Evolutionary conservation across 73 alveolate species (phyloP), one percentile per base, ranked within the genome.

Genomic region (Diophrys appendiculata): DNA sequence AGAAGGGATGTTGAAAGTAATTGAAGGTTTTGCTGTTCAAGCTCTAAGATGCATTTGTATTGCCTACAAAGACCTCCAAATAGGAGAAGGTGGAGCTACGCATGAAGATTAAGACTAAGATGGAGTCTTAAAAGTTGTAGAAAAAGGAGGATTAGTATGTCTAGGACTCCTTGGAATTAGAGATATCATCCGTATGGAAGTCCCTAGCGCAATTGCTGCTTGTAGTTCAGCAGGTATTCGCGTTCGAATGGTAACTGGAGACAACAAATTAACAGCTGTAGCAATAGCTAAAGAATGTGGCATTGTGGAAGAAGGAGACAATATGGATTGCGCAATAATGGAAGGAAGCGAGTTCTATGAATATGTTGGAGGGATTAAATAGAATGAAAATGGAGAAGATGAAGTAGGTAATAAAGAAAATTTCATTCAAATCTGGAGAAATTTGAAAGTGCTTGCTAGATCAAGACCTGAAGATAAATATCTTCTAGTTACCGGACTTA

Each of bases 171-270:
- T 93, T 33, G 98, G 97, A 24, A 94, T 95, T 52, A 80, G 95
- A 84, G 99, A 96, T 78, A 84, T 93, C 31, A 80, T 93, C 13
- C 90, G 98, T 84, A 89, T 86, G 0, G 98, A 93, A 64, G 96
- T 94, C 8, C 92, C 95, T 73, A 77, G 56, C 0, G 96, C 99
- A 11, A 95, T 96, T 11, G 77, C 76, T 53, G 43, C 86, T 31
- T 92, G 97, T 71, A 90, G 86, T 60, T 31, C 65, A 43, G 97
- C 98, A 0, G 98, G 98, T 24, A 91, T 96, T 3, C 82, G 69
- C 2, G 98, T 96, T 22, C 82, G 97, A 65, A 96, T 96, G 98
- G 98, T 96, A 18, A 95, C 99, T 28, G 98, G 99, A 52, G 99
- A 96, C 76, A 96, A 93, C 84, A 75, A 88, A 69, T 82, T 84